Conservation (phyloP, 1,284 basidiomycete genomes). For the Filobasidium uniguttulatum region DNA sequence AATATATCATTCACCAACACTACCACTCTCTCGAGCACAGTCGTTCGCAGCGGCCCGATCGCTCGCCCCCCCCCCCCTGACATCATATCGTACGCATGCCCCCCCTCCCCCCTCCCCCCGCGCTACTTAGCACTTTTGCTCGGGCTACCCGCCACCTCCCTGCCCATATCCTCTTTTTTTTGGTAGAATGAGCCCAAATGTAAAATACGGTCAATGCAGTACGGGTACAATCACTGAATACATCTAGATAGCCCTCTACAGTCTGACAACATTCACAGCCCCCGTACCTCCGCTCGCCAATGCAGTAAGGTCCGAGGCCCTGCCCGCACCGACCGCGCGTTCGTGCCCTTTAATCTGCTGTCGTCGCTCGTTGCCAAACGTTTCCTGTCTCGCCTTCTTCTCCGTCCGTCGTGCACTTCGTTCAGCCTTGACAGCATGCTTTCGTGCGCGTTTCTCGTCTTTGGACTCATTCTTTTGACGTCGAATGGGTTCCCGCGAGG, state of each 20-base stretch:
- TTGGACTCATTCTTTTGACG: slow-evolving; percentile 64
- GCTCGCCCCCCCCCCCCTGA: too few relatives aligned
- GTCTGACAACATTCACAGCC: slow-evolving; percentile 10
- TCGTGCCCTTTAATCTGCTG: slow-evolving; percentile 47
- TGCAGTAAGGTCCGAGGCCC: slow-evolving; percentile 31
- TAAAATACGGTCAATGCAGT: neutral
- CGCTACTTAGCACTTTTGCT: too few relatives aligned
- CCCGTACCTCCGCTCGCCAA: slow-evolving; percentile 3
- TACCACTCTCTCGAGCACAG: too few relatives aligned
- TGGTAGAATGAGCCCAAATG: neutral
- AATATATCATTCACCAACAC: too few relatives aligned
- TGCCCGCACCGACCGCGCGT: slow-evolving; percentile 32
- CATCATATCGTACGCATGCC: too few relatives aligned
- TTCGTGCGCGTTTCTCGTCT: slow-evolving; percentile 77
- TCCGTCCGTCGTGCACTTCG: slow-evolving; percentile 51
- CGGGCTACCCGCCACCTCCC: too few relatives aligned
- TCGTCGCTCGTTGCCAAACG: slow-evolving; percentile 61
- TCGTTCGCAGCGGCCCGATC: too few relatives aligned
- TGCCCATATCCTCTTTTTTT: neutral
- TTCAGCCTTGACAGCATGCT: slow-evolving; percentile 72
- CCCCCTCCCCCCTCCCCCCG: too few relatives aligned
- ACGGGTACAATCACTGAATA: neutral
- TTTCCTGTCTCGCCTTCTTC: slow-evolving; percentile 65
- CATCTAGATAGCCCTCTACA: neutral
- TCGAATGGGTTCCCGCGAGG: slow-evolving; percentile 33